phyloP scores from a whole-genome alignment of 2,329 filamentous ascomycete genomes.

The Pseudogymnoascus sp. region DNA sequence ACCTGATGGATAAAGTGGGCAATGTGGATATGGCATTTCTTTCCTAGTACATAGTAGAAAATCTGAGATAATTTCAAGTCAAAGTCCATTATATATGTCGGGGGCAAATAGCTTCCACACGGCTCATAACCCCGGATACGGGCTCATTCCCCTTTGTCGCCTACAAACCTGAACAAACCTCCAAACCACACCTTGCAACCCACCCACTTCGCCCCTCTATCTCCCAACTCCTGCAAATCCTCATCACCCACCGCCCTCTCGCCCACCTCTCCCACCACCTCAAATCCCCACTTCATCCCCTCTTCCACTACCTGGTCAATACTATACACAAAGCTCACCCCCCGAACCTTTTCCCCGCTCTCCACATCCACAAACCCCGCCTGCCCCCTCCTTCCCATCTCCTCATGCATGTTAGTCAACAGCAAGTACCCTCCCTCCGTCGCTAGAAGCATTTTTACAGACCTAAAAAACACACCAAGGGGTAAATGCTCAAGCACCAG shows the following conservation, averaged over 20 bases:
- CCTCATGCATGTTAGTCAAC: constrained; percentile 61
- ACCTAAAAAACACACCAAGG: constrained; percentile 41
- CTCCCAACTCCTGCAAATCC: constrained; percentile 39
- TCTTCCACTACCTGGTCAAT: constrained; percentile 43
- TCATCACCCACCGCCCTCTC: constrained; percentile 43
- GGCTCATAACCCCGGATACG: not conserved
- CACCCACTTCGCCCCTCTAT: constrained; percentile 57
- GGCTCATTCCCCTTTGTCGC: not conserved
- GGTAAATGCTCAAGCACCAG: constrained; percentile 59
- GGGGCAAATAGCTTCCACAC: not conserved
- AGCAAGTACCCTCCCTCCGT: constrained; percentile 42
- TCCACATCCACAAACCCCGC: constrained; percentile 52
- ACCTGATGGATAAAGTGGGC: not conserved
- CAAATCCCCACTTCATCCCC: constrained; percentile 40
- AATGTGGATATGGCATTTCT: not conserved
- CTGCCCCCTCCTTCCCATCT: constrained; percentile 52
- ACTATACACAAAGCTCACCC: constrained; percentile 50
- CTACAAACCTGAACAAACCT: constrained; percentile 34
- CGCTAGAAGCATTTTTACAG: constrained; percentile 37
- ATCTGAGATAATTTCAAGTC: not conserved
- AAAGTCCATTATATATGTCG: not conserved
- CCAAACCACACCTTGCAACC: constrained; percentile 48
- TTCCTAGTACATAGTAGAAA: not conserved
- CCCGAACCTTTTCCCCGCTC: constrained; percentile 49
- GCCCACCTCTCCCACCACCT: constrained; percentile 33